Conservation (phyloP, 2,329 filamentous ascomycete genomes). For the Mollisia scopiformis region DNA sequence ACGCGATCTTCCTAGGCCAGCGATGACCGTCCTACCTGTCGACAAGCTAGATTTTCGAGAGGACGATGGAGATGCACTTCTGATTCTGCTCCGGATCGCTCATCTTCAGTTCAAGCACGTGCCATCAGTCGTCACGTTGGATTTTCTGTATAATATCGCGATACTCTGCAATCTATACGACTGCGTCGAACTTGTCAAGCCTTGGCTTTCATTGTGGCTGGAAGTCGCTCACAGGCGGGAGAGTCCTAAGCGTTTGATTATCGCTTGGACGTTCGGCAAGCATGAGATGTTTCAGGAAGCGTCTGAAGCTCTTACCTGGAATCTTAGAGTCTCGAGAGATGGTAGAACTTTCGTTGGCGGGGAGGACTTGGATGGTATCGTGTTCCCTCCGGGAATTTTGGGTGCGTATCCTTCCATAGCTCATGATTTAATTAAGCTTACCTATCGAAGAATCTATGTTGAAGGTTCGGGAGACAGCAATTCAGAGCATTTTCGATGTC, state of each 20-base stretch:
- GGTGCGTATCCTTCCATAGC: not conserved
- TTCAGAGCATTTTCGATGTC: not conserved
- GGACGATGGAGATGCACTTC: conserved; percentile 1
- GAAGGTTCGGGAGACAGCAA: not conserved
- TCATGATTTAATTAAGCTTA: too few relatives aligned
- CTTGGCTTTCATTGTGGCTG: too few relatives aligned
- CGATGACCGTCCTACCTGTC: not conserved
- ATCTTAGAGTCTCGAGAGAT: too few relatives aligned
- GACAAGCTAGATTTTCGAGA: conserved; percentile 1
- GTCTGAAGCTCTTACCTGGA: too few relatives aligned
- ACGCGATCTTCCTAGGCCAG: not conserved
- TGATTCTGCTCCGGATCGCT: not conserved
- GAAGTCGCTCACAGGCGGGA: too few relatives aligned
- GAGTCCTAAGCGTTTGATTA: not conserved
- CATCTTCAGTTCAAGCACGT: not conserved
- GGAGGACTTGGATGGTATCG: too few relatives aligned
- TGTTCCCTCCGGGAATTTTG: not conserved
- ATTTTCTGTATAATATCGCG: not conserved
- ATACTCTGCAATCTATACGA: conserved; percentile 1
- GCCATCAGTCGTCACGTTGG: not conserved
- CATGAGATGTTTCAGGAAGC: too few relatives aligned
- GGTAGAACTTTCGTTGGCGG: too few relatives aligned
- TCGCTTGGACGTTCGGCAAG: not conserved
- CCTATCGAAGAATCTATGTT: too few relatives aligned
- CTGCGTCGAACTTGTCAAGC: not conserved